Evolutionary conservation across 2,329 filamentous ascomycete species (phyloP), one percentile per base, ranked within the genome.

Genomic region (Hymenoscyphus scutula): DNA sequence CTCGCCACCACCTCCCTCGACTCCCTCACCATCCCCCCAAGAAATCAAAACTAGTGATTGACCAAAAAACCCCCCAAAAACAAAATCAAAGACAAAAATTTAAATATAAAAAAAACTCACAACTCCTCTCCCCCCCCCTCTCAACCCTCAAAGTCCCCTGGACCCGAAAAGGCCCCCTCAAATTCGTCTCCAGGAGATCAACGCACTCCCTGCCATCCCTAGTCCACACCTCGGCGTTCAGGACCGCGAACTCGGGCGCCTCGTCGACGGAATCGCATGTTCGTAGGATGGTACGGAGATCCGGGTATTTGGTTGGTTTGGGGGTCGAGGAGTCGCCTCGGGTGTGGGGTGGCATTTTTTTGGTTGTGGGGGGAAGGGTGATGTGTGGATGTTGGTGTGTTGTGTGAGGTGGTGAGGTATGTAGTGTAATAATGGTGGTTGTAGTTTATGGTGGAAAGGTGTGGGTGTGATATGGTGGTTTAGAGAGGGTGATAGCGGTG

Each of bases 181-280:
- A 19, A 45, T 60, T 54, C 19, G 58, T 34, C 25, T 60, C 51
- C 30, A 60, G 15, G 1, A 55, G 17, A 60, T 45, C 41, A 13
- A 60, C 41, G 8, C 38, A 23, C 3, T 29, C 32, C 17, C 51
- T 41, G 3, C 58, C 51, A 45, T 60, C 58, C 23, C 15, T 10
- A 10, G 48, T 45, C 58, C 58, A 60, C 7, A 60, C 54, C 51
- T 60, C 58, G 10, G 34, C 58, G n/a, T 60, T 56, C 3, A 32
- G 5, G 25, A 30, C 32, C 8, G 6, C 2, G n/a, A 60, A 60
- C 27, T 55, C 51, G 17, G 51, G 58, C 5, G 17, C n/a, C n/a
- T 60, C 58, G 6, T 54, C 48, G 5, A 23, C 17, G 13, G 23
- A 11, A 41, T 30, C 19, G 19, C n/a, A 6, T 3, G 11, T 32